Percentiles rank a stretch among this genome's conserved stretches.
Evolutionary conservation across 2,329 filamentous ascomycete genomes (phyloP).

Genomic region (Cyclaneusma minus): DNA sequence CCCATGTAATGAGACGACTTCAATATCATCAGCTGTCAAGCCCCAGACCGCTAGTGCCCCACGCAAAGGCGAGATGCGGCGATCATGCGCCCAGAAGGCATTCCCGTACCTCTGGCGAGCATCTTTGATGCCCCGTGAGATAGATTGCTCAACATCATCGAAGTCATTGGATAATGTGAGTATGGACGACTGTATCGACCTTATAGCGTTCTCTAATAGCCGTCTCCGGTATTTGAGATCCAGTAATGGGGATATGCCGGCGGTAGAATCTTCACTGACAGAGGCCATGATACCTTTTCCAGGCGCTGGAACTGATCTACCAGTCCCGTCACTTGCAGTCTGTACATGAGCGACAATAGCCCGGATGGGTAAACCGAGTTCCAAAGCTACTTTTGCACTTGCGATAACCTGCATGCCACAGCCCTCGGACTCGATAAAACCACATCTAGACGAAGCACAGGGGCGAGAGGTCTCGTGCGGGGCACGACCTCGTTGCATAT

Average conservation of each 20-base stretch:
- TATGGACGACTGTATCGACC: slow-evolving; percentile 7
- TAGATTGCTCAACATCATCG: not conserved
- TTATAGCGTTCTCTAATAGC: slow-evolving; percentile 8
- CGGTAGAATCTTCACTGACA: slow-evolving; percentile 11
- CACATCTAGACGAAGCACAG: slow-evolving; percentile 16
- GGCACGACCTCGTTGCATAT: slow-evolving; percentile 15
- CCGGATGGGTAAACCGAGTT: slow-evolving; percentile 20
- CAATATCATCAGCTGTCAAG: slow-evolving; percentile 22
- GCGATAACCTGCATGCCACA: slow-evolving; percentile 21
- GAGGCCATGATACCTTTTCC: slow-evolving; percentile 20
- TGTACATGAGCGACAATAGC: slow-evolving; percentile 19
- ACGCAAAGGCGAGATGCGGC: slow-evolving; percentile 19
- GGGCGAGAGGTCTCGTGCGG: slow-evolving; percentile 22
- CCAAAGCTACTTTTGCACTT: slow-evolving; percentile 19
- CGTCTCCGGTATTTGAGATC: slow-evolving; percentile 15
- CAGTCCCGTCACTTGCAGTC: slow-evolving; percentile 20
- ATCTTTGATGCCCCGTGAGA: not conserved
- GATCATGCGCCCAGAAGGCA: not conserved
- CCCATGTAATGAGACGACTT: slow-evolving; percentile 23
- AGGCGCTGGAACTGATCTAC: slow-evolving; percentile 24
- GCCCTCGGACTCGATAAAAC: slow-evolving; percentile 22
- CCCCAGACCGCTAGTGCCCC: slow-evolving; percentile 21
- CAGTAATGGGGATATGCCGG: slow-evolving; percentile 12
- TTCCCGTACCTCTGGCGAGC: not conserved
- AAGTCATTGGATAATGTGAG: no score